Conservation (phyloP, 2,329 filamentous ascomycete species). For the Geosmithia flava region DNA sequence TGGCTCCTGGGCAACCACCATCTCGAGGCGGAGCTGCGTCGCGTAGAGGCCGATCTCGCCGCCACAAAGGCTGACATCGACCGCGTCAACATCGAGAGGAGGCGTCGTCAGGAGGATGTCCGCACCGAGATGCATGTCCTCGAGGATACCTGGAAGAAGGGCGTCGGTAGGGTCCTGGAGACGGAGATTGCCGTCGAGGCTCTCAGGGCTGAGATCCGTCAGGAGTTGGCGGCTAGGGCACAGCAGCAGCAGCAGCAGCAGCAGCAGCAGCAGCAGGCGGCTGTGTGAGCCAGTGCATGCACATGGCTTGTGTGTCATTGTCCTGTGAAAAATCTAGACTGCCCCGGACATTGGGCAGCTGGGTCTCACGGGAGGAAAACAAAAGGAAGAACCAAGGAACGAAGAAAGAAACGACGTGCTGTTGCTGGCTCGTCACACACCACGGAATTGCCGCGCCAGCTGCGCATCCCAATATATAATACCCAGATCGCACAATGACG, state of each 20-base stretch:
- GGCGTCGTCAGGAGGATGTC: constrained; percentile 56
- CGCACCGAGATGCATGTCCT: constrained; percentile 60
- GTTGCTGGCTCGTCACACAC: too few relatives aligned
- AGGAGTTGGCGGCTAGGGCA: constrained; percentile 34
- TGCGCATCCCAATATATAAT: too few relatives aligned
- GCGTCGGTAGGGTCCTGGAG: constrained; percentile 71
- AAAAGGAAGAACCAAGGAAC: too few relatives aligned
- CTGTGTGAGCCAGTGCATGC: not conserved
- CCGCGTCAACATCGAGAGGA: constrained; percentile 56
- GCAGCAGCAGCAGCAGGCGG: not conserved
- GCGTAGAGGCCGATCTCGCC: constrained; percentile 64
- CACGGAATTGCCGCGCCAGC: too few relatives aligned
- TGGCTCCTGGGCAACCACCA: constrained; percentile 82
- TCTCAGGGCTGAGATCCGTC: constrained; percentile 53
- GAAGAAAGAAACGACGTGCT: too few relatives aligned
- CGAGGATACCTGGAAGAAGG: constrained; percentile 68
- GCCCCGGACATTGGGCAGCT: too few relatives aligned
- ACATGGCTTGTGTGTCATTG: too few relatives aligned
- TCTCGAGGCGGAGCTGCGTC: constrained; percentile 53
- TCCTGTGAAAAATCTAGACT: too few relatives aligned
- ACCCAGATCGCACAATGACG: too few relatives aligned
- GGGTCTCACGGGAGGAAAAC: too few relatives aligned
- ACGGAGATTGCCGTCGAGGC: constrained; percentile 74
- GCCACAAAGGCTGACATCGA: constrained; percentile 58
- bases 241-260: not conserved